These are phyloP conservation scores for Curvularia sp. DNA, from an alignment of 2,329 filamentous ascomycete genomes.

Conservation along the genomic window DNA sequence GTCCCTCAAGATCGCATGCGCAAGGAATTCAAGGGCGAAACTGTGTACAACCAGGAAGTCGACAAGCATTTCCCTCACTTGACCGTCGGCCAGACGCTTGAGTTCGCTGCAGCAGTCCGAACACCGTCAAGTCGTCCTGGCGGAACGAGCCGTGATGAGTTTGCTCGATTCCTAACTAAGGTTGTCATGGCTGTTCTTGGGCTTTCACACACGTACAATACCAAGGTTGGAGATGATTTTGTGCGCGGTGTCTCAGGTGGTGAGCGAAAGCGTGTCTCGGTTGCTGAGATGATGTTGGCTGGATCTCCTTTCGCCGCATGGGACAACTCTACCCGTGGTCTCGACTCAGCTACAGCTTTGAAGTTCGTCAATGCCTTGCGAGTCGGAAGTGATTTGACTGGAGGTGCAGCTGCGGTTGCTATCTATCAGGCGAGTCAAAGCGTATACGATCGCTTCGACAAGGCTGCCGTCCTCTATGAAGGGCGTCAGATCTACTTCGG, in stretches of 20 bases:
- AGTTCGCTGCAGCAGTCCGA: slow-evolving; percentile 63
- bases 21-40: slow-evolving; percentile 57
- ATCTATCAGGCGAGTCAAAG: slow-evolving; percentile 62
- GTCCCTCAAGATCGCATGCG: slow-evolving; percentile 53
- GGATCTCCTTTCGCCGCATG: slow-evolving; percentile 52
- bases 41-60: slow-evolving; percentile 57
- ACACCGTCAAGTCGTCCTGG: slow-evolving; percentile 55
- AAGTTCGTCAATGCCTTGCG: slow-evolving; percentile 65
- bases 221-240: slow-evolving; percentile 65
- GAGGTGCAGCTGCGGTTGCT: slow-evolving; percentile 62
- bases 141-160: slow-evolving; percentile 53
- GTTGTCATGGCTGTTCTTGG: slow-evolving; percentile 64
- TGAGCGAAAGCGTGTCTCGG: slow-evolving; percentile 67
- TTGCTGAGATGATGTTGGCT: slow-evolving; percentile 61
- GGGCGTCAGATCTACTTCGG: slow-evolving; percentile 82
- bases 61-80: slow-evolving; percentile 65
- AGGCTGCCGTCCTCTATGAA: slow-evolving; percentile 76
- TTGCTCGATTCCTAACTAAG: slow-evolving; percentile 56
- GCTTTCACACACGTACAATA: slow-evolving; percentile 63
- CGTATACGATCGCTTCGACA: slow-evolving; percentile 73
- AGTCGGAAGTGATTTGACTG: slow-evolving; percentile 58
- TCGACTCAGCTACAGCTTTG: slow-evolving; percentile 60
- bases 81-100: slow-evolving; percentile 64
- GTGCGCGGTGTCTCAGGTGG: slow-evolving; percentile 69
- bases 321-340: slow-evolving; percentile 56